Conservation (phyloP, 768 basidiomycete genomes). For the Trametes punicea region DNA sequence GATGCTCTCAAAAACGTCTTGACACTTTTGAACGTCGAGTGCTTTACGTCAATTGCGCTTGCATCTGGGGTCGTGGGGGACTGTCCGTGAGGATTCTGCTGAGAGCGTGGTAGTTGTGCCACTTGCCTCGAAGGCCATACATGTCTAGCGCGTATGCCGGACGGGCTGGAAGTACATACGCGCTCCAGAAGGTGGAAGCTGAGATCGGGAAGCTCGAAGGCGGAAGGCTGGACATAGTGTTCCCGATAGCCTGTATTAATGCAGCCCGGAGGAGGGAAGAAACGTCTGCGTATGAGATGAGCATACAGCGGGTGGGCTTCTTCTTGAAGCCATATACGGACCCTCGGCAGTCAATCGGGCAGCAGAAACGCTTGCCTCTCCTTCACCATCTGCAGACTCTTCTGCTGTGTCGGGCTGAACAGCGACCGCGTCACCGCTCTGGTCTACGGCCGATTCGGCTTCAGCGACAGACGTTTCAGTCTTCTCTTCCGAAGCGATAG, state of each 20-base stretch:
- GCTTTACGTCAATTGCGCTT: constrained; percentile 64
- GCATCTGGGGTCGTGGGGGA: constrained; percentile 27
- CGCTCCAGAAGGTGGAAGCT: constrained; percentile 72
- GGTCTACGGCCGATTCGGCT: not conserved
- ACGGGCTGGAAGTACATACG: constrained; percentile 74
- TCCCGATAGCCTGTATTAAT: constrained; percentile 63
- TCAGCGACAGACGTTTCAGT: not conserved
- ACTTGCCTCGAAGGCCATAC: constrained; percentile 20
- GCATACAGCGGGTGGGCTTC: not conserved
- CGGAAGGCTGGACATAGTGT: constrained; percentile 44
- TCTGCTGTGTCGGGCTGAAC: not conserved
- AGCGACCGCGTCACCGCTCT: not conserved
- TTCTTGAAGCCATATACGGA: not conserved
- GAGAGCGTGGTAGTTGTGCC: constrained; percentile 26
- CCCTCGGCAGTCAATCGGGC: constrained; percentile 28
- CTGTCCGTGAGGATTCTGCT: too few species aligned
- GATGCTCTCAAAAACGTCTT: constrained; percentile 73
- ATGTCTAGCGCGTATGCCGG: constrained; percentile 52
- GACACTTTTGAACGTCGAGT: constrained; percentile 78
- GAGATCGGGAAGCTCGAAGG: constrained; percentile 67
- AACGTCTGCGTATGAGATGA: constrained; percentile 40
- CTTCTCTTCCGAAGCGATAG: constrained; percentile 15
- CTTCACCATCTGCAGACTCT: constrained; percentile 28
- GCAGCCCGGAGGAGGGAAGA: constrained; percentile 55
- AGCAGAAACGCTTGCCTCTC: not conserved